These are phyloP conservation scores for Metschnikowia aberdeeniae DNA, from an alignment of 805 yeast species.

Conservation along the genomic window DNA sequence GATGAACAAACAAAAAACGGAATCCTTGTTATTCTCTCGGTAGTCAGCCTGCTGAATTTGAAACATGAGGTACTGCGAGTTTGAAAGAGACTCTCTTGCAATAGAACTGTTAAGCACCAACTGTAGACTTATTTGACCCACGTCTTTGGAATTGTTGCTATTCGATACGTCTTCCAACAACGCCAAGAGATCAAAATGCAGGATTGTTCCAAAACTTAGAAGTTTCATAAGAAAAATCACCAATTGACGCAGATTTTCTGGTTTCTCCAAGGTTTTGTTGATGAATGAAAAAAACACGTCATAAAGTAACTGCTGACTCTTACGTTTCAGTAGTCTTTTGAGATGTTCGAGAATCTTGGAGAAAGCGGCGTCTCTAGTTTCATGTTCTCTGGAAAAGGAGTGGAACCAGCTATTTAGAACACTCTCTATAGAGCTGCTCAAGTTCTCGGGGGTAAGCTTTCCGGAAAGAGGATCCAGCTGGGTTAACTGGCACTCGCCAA, in stretches of 20 bases:
- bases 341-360: constrained; percentile 16
- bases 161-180: constrained; percentile 8
- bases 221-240: constrained; percentile 16
- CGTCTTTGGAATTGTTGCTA: not conserved
- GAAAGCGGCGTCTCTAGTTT: constrained; percentile 13
- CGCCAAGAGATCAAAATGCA: constrained; percentile 13
- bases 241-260: not conserved
- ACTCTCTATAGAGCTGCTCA: constrained; percentile 1
- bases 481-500: constrained; percentile 7
- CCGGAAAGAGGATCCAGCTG: constrained; percentile 6
- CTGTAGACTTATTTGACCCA: not conserved
- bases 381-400: constrained; percentile 1
- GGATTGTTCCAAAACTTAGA: constrained; percentile 16
- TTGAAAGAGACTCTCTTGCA: constrained; percentile 8
- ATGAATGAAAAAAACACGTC: constrained; percentile 8
- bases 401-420: constrained; percentile 8
- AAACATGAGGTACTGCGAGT: constrained; percentile 13
- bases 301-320: constrained; percentile 2
- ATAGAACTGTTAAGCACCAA: constrained; percentile 5
- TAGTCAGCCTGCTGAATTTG: constrained; percentile 13
- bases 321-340: not conserved
- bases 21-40: constrained; percentile 8
- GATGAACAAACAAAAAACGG: constrained; percentile 13
- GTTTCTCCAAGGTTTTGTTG: not conserved
- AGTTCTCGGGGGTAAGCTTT: not conserved